Base-by-base conservation (phyloP, 176 grass and related monocot genomes). In the Carex myosuroides region DNA sequence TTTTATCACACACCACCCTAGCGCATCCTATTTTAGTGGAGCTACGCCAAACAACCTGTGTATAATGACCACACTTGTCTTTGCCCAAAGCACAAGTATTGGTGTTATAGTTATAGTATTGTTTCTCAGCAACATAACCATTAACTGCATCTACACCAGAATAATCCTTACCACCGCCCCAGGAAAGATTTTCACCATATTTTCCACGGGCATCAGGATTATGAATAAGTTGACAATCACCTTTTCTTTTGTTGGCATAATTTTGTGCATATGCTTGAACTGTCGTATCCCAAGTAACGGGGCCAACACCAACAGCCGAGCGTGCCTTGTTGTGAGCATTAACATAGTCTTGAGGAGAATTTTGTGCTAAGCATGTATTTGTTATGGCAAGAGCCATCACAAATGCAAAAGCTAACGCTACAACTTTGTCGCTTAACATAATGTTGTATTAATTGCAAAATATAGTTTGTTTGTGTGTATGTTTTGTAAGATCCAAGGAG, bases 251-350 rank as follows among this genome's bases (percentile, higher is more conserved):
- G 0, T 79, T 79, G 14, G 75, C 75, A 8, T 79, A 79, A 0
- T 3, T 17, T 58, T 57, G 46, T 2, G 74, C 74, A 58, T 54
- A 79, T 18, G 4, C 7, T 58, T 30, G 3, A 8, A 79, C n/a
- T 1, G 9, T 58, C 2, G 5, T 0, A 9, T 79, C n/a, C 75
- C 75, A 79, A 8, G 32, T 14, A 2, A 79, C 75, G 3, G 5
- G 5, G 9, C 20, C 75, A 8, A 79, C 75, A 11, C 75, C 75
- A 2, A 79, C 75, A 3, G 46, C 75, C 4, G 48, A 5, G 14
- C 75, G 75, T n/a, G 75, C 75, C 20, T 16, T 37, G 75, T 79
- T 79, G 48, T 79, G 75, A 7, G 48, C 53, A 2, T 32, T 79
- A 18, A 79, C 48, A 37, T 79, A 79, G 4, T 79, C 75, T 20